These are phyloP conservation scores for Talaromyces sp. DNA, from an alignment of 2,329 filamentous ascomycete genomes.

Conservation along the genomic window DNA sequence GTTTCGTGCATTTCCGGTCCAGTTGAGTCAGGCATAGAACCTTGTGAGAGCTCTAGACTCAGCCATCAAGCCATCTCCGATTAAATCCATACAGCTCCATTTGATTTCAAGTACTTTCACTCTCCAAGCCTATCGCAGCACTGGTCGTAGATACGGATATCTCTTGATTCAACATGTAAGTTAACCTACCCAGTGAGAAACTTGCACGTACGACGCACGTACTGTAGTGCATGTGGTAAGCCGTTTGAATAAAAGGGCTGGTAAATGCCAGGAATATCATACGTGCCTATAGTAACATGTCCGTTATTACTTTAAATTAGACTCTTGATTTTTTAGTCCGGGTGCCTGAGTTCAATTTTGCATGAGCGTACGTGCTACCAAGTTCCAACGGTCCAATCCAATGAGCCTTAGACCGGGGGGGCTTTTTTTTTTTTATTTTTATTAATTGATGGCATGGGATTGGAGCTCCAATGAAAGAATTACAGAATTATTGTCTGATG, in stretches of 20 bases:
- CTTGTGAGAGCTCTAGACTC: constrained; percentile 1
- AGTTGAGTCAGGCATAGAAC: not conserved
- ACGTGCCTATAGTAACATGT: not conserved
- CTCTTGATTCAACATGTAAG: not conserved
- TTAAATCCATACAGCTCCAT: not conserved
- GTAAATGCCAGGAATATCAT: not conserved
- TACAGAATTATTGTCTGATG: not conserved
- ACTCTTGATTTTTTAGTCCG: not conserved
- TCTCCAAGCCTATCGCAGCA: not conserved
- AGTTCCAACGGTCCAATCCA: not conserved
- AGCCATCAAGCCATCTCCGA: not conserved
- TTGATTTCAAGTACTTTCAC: not conserved
- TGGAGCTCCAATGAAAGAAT: not conserved
- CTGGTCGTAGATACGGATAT: too few species aligned
- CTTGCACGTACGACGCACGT: too few species aligned
- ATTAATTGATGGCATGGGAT: not conserved
- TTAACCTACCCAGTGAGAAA: not conserved
- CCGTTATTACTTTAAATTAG: not conserved
- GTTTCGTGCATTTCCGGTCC: not conserved
- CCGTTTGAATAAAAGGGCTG: not conserved
- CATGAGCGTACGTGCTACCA: not conserved
- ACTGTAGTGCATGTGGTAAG: too few species aligned
- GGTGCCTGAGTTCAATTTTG: constrained; percentile 3
- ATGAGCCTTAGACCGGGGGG: not conserved
- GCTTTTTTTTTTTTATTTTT: too few species aligned